Base-by-base conservation (phyloP, 495 filamentous ascomycete genomes). In the Rusavskia elegans region DNA sequence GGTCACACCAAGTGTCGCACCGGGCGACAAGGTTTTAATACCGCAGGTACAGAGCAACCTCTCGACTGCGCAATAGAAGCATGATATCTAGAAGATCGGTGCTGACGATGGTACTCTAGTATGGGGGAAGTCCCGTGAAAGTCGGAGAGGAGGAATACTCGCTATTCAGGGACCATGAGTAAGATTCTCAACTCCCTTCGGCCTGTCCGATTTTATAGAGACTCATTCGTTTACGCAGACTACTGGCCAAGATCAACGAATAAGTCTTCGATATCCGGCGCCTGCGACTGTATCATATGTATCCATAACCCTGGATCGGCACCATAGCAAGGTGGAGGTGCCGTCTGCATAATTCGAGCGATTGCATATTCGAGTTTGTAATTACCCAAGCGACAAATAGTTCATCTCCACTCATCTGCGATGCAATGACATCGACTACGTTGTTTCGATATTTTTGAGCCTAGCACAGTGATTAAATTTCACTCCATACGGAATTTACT, bases 161-260 rank as follows among this genome's bases (percentile, higher is more conserved):
- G 55, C 83, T 99, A 52, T 99, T 93, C 82, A 76, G 90, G 59
- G 92, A 99, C 69, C 82, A 87, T 70, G 92, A 99, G 92, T 96
- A 81, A 64, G 32, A 10, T 35, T 11, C 9, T 35, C 32, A 2
- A 8, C 32, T 2, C 32, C 32, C 32, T 35, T 27, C 32, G 0
- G 8, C n/a, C 19, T 49, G 7, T 20, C 23, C 48, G 42, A 23
- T 13, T 17, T 6, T 16, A 21, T 44, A 20, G 19, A 32, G n/a
- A 45, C 61, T 74, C 50, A 74, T 21, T 29, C 20, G 30, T 16
- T 44, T 27, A 11, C 37, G 0, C 57, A 90, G 86, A 64, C 68
- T 90, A 56, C 78, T 90, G 51, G 86, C 87, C 66, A 90, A 89
- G 80, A 89, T 92, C 75, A 87, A 83, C 65, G 86, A 90, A 72